A percentile compares a stretch with the other conserved stretches of the same genome.
phyloP scores from a whole-genome alignment of 441 rosid genomes.

The Populus hybrid region DNA sequence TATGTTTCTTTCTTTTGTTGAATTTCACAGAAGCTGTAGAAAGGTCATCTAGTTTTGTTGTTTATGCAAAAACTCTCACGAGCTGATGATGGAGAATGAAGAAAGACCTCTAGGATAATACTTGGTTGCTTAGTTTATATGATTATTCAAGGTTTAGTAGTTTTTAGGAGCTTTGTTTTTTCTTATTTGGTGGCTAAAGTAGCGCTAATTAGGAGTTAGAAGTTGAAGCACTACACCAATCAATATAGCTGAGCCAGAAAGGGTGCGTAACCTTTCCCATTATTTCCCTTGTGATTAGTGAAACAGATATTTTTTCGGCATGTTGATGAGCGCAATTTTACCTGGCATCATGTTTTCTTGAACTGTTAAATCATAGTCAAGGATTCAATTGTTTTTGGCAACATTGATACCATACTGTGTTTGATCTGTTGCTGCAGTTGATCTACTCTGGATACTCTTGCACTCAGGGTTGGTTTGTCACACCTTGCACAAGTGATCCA shows the following conservation, averaged over 20 bases:
- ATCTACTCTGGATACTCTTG: slow-evolving; percentile 90
- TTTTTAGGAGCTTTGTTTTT: not conserved
- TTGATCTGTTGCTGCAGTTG: slow-evolving; percentile 46
- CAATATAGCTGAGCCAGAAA: not conserved
- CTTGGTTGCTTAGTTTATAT: not conserved
- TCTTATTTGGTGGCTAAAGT: not conserved
- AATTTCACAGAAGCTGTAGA: not conserved
- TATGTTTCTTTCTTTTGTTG: not conserved
- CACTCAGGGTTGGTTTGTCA: slow-evolving; percentile 94
- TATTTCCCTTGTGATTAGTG: not conserved
- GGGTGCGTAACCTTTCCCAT: not conserved
- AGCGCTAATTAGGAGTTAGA: not conserved
- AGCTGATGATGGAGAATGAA: not conserved
- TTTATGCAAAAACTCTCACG: not conserved
- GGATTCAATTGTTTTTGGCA: slow-evolving; percentile 9
- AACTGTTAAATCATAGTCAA: not conserved
- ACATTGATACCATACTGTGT: slow-evolving; percentile 4
- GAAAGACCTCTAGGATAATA: not conserved
- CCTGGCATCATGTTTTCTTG: not conserved
- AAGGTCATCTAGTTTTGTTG: not conserved
- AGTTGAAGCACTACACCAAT: not conserved
- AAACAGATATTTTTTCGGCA: not conserved
- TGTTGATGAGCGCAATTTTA: not conserved
- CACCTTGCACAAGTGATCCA: slow-evolving; percentile 85
- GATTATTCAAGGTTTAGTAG: not conserved